These are phyloP conservation scores for Pythium graminicola DNA, from an alignment of 352 stramenopile genomes.

Conservation along the genomic window DNA sequence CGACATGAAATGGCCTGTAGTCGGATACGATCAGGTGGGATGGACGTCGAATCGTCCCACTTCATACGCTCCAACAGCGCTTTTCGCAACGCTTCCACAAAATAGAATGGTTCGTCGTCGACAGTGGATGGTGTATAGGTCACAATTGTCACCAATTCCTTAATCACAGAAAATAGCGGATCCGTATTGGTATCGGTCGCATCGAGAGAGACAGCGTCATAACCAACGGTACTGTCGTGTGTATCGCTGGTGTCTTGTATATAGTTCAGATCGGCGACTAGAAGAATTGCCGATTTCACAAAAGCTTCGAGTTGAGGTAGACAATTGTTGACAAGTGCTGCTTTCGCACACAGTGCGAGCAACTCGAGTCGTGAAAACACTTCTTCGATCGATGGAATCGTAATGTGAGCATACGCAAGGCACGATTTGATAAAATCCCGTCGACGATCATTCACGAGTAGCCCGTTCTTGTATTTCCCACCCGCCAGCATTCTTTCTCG, in stretches of 20 bases:
- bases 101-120: slow-evolving; percentile 84
- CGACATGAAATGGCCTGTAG: slow-evolving; percentile 20
- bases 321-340: slow-evolving; percentile 62
- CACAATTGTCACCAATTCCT: slow-evolving; percentile 52
- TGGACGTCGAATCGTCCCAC: slow-evolving; percentile 13
- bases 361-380: slow-evolving; percentile 53
- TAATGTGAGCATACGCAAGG: slow-evolving; percentile 87
- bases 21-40: neutral
- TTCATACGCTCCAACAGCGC: slow-evolving; percentile 53
- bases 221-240: neutral
- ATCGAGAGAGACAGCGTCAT: too few relatives aligned
- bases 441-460: slow-evolving; percentile 26
- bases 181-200: neutral
- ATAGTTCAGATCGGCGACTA: slow-evolving; percentile 66
- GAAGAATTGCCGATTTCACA: slow-evolving; percentile 68
- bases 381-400: slow-evolving; percentile 72
- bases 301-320: slow-evolving; percentile 85
- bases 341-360: slow-evolving; percentile 54
- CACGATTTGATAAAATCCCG: slow-evolving; percentile 84
- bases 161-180: slow-evolving; percentile 26
- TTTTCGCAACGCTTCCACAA: slow-evolving; percentile 67
- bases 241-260: neutral
- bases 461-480: slow-evolving; percentile 14
- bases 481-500: slow-evolving; percentile 25
- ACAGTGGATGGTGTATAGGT: slow-evolving; percentile 71